Evolutionary conservation across 495 filamentous ascomycete species (phyloP), one percentile per base, ranked within the genome.

Genomic region (Xylona heveae): DNA sequence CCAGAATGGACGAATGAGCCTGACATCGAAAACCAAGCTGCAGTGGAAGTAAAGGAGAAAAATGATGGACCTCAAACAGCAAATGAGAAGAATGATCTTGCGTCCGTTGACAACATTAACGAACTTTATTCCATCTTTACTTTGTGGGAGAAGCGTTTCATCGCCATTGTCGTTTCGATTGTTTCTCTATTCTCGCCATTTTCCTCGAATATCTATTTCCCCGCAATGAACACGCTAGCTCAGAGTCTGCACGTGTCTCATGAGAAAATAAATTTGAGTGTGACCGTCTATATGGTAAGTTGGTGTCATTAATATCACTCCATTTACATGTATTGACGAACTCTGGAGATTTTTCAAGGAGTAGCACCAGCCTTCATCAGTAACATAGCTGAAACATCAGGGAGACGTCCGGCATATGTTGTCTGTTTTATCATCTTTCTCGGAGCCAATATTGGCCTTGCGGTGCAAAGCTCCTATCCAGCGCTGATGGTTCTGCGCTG

Each of bases 171-270:
- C 19, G 19, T 16, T 16, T 9, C 31, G 18, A 93, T 24, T 12
- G 31, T 21, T 6, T 34, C 26, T 26, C 31, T 50, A 9, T 45
- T 59, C 30, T 62, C 60, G 0, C 50, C 58, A 4, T 34, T 64
- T 2, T 55, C 58, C 0, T 47, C 47, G 31, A 54, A 42, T 20
- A 57, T 62, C 18, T 64, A 64, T 39, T 51, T 53, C 17, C 58
- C 58, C 13, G 48, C 55, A 1, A 32, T 66, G 0, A 42, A 47
- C 13, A 27, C 46, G 4, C 40, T 64, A 2, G 36, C 51, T 6
- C 34, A 23, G 0, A 52, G 56, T 17, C 42, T 62, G 32, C 28
- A 50, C 21, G 53, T 56, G 0, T 58, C 53, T 2, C 41, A 42
- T 5, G 40, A 46, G 2, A 24, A 48, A 19, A 61, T 64, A 37